Conservation (phyloP, 2,329 filamentous ascomycete species). For the Dryadomyces quercivorus region DNA sequence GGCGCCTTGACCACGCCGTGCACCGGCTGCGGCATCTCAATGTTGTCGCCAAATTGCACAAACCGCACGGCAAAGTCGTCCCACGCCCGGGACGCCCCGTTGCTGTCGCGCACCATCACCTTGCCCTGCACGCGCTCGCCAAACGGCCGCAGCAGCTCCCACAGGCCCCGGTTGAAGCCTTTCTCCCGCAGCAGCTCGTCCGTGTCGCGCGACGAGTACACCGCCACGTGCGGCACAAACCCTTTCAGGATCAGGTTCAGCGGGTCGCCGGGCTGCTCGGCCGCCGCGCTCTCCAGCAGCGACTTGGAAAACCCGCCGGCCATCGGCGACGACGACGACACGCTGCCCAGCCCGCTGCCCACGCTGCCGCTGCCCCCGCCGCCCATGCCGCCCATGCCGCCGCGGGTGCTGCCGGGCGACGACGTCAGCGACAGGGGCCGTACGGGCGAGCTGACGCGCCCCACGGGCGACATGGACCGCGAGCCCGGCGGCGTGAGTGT, state of each 20-base stretch:
- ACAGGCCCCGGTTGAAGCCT: constrained; percentile 69
- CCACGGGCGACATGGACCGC: constrained; percentile 54
- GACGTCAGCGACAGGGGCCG: constrained; percentile 37
- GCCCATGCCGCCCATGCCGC: no score
- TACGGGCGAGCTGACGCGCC: constrained; percentile 40
- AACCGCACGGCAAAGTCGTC: constrained; percentile 90
- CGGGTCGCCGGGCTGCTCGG: constrained; percentile 8
- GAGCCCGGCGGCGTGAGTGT: constrained; percentile 57
- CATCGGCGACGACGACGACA: background rate
- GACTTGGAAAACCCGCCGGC: constrained; percentile 35
- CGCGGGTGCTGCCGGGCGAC: background rate
- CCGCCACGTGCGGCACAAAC: constrained; percentile 79
- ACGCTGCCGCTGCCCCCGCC: background rate
- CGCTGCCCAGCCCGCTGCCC: background rate
- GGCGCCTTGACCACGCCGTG: constrained; percentile 19
- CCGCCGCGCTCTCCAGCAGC: constrained; percentile 16
- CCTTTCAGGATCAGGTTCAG: constrained; percentile 59
- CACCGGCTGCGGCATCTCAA: constrained; percentile 36
- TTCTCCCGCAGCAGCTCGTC: constrained; percentile 71
- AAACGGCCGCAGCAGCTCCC: constrained; percentile 80
- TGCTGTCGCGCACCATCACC: constrained; percentile 80
- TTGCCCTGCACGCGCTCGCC: constrained; percentile 81
- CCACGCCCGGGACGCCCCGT: constrained; percentile 68
- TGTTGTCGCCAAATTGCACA: constrained; percentile 51
- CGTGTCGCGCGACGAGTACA: constrained; percentile 79